phyloP scores from a whole-genome alignment of 208 protist genomes.

The Strigomonas oncopelti region DNA sequence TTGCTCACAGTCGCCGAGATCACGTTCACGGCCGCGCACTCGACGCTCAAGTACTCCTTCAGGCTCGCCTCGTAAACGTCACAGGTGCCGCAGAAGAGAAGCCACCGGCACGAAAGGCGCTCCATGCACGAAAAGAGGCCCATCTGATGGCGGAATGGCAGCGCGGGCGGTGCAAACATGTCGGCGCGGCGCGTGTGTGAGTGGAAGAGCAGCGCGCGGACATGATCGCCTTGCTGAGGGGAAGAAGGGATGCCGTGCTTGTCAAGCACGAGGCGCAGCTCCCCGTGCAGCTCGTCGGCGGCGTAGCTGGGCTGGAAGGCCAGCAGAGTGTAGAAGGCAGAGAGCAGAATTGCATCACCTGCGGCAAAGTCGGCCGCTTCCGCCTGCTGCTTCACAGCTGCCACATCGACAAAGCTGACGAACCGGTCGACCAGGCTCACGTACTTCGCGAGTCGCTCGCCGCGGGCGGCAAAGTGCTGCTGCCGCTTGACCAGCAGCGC shows the following conservation, averaged over 20 bases:
- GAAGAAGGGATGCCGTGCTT: slow-evolving; percentile 24
- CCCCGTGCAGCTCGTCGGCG: slow-evolving; percentile 10
- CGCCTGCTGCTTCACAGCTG: slow-evolving; percentile 20
- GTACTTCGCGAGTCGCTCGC: slow-evolving; percentile 42
- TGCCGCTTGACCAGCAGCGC: slow-evolving; percentile 27
- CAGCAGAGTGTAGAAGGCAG: slow-evolving; percentile 57
- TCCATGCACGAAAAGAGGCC: slow-evolving; percentile 22
- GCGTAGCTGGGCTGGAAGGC: slow-evolving; percentile 18
- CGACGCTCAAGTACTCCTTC: slow-evolving; percentile 32
- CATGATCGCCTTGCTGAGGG: slow-evolving; percentile 4
- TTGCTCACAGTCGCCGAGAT: slow-evolving; percentile 40
- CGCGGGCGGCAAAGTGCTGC: slow-evolving; percentile 20
- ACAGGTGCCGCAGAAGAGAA: slow-evolving; percentile 54
- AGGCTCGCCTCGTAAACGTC: slow-evolving; percentile 41
- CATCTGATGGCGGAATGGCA: slow-evolving; percentile 33
- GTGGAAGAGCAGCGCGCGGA: slow-evolving; percentile 44
- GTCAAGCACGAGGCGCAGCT: slow-evolving; percentile 23
- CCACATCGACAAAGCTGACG: slow-evolving; percentile 32
- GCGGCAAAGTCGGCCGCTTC: slow-evolving; percentile 30
- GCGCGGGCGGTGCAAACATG: slow-evolving; percentile 31
- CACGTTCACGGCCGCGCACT: slow-evolving; percentile 48
- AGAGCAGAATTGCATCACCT: slow-evolving; percentile 58
- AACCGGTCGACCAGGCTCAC: slow-evolving; percentile 69
- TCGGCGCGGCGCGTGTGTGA: slow-evolving; percentile 37
- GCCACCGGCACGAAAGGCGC: slow-evolving; percentile 51